These are phyloP conservation scores for Pistacia atlantica DNA, from an alignment of 345 rosid genomes.

Conservation along the genomic window DNA sequence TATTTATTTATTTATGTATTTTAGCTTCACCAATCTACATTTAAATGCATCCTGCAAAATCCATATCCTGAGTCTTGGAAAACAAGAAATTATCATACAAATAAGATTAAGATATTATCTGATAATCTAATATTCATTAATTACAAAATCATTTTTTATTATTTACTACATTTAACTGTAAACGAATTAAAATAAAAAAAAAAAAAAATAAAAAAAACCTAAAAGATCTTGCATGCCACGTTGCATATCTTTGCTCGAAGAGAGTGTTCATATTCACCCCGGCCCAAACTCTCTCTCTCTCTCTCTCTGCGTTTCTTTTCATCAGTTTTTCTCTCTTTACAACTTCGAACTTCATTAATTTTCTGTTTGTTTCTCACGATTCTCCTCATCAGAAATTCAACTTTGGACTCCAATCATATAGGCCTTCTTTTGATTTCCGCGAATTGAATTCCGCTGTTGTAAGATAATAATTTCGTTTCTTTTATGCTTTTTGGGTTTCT, in stretches of 20 bases:
- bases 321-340: neutral
- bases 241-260: neutral
- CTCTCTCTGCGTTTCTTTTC: neutral
- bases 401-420: neutral
- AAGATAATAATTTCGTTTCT: neutral
- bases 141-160: too few species aligned
- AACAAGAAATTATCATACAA: too few species aligned
- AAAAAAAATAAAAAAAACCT: too few species aligned
- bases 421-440: neutral
- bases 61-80: too few species aligned
- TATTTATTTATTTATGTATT: too few species aligned
- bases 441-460: neutral
- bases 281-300: neutral
- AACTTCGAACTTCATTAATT: neutral
- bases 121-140: too few species aligned
- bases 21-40: too few species aligned
- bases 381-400: neutral
- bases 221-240: constrained; percentile 11
- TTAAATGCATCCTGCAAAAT: too few species aligned
- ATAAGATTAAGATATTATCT: too few species aligned
- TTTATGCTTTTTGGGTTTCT: neutral
- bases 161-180: too few species aligned
- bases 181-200: too few species aligned
- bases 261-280: constrained; percentile 6
- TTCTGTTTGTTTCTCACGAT: constrained; percentile 12